Base-by-base conservation (phyloP, 345 rosid genomes). In the Ceriops tagal region DNA sequence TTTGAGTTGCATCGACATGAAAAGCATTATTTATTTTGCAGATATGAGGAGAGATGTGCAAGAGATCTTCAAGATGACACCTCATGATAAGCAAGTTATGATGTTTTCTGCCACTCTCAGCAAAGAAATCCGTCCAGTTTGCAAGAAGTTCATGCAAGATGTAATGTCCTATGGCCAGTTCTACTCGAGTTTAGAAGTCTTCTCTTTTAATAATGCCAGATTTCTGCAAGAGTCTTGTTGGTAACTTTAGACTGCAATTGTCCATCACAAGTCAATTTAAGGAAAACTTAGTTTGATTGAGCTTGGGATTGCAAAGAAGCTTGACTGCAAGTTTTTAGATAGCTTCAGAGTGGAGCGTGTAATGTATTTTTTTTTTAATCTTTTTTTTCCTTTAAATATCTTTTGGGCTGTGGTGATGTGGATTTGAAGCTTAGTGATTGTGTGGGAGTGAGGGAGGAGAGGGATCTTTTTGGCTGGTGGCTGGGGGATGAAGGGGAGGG, bases 141-240 rank as follows among this genome's bases (percentile, higher is more conserved):
- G 99, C 99, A 92, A 96, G 83, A 96, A 92, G 58, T 96, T 96
- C 71, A 96, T 96, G 99, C 99, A 92, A 92, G 98, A 96, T 92
- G 98, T 96, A 96, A 96, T 90, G 85, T 85, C 77, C 71, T 79
- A 75, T 78, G 70, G 81, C 83, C 93, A 83, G 78, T 82, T 64
- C 80, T 82, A 39, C 85, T 87, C 85, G 80, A 81, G 75, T 84
- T 82, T 86, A 68, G 83, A 79, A 79, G 79, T 86, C 73, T 32
- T 56, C 79, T 72, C 65, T 78, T 82, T 76, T 61, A 71, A 79
- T 83, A 81, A 60, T 79, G 72, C 77, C 75, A 71, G 81, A 73
- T 81, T 62, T 82, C 85, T 75, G 37, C 78, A 6, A 63, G 74
- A 63, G 79, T 71, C 68, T 27, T 64, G 32, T 75, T 68, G 71